Conservation (phyloP, 1,139 yeast genomes). For the Scheffersomyces insectosa region DNA sequence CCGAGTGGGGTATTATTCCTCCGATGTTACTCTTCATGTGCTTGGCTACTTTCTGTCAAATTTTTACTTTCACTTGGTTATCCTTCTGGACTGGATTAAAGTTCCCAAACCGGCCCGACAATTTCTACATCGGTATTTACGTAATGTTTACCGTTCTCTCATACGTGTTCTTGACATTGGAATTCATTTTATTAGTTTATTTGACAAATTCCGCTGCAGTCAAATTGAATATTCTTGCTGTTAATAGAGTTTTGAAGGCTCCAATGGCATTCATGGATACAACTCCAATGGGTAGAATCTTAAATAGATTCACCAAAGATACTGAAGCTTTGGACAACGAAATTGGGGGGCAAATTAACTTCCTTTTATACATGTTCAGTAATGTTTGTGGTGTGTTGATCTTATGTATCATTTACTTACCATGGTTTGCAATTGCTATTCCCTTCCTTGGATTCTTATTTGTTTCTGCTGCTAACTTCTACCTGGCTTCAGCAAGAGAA, state of each 20-base stretch:
- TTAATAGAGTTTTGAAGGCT: slow-evolving; percentile 41
- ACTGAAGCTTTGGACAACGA: no score
- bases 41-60: slow-evolving; percentile 31
- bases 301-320: slow-evolving; percentile 62
- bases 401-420: slow-evolving; percentile 68
- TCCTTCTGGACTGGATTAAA: slow-evolving; percentile 37
- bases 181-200: slow-evolving; percentile 8
- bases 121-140: slow-evolving; percentile 34
- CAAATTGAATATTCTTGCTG: slow-evolving; percentile 41
- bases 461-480: slow-evolving; percentile 15
- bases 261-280: slow-evolving; percentile 60
- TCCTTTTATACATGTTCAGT: no score
- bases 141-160: slow-evolving; percentile 11
- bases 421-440: slow-evolving; percentile 22
- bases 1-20: slow-evolving; percentile 14
- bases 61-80: slow-evolving; percentile 44
- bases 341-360: no score
- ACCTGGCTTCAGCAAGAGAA: slow-evolving; percentile 22
- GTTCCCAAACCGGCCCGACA: slow-evolving; percentile 22
- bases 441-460: slow-evolving; percentile 16
- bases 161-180: slow-evolving; percentile 5
- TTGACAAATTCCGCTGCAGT: slow-evolving; percentile 24
- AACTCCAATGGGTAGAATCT: slow-evolving; percentile 59
- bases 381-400: slow-evolving; percentile 68
- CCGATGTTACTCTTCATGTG: slow-evolving; percentile 3